Percentiles rank a stretch among this genome's conserved stretches.
Conservation (phyloP, 805 yeast species). For the Cyberlindnera euphorbiiphila region DNA sequence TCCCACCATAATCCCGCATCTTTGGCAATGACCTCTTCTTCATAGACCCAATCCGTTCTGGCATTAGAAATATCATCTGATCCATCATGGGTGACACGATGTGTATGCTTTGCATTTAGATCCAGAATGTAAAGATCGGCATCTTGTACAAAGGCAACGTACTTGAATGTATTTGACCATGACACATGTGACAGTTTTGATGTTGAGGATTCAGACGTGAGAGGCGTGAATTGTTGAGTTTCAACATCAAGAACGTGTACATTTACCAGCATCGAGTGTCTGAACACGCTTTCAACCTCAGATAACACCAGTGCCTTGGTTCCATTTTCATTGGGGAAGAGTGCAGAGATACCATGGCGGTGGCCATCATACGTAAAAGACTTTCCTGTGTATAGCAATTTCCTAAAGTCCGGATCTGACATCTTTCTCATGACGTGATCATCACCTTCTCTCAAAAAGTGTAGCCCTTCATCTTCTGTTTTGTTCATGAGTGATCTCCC, state of each 20-base stretch:
- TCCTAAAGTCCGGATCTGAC: slow-evolving; percentile 23
- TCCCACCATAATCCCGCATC: slow-evolving; percentile 74
- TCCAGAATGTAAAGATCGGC: slow-evolving; percentile 52
- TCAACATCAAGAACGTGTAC: slow-evolving; percentile 60
- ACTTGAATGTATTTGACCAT: slow-evolving; percentile 60
- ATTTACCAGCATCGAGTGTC: slow-evolving; percentile 62
- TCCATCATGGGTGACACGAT: slow-evolving; percentile 44
- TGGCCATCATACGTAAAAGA: slow-evolving; percentile 41
- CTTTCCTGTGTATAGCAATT: slow-evolving; percentile 26
- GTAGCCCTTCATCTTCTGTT: slow-evolving; percentile 43
- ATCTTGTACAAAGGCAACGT: slow-evolving; percentile 51
- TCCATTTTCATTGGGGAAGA: slow-evolving; percentile 42
- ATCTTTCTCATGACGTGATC: slow-evolving; percentile 31
- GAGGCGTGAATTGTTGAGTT: slow-evolving; percentile 31
- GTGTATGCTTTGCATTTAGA: slow-evolving; percentile 18
- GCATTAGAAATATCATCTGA: slow-evolving; percentile 53
- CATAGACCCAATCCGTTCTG: slow-evolving; percentile 80
- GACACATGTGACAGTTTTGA: slow-evolving; percentile 39
- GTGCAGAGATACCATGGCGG: slow-evolving; percentile 36
- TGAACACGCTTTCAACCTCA: slow-evolving; percentile 47
- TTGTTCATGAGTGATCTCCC: slow-evolving; percentile 16
- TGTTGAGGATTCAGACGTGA: slow-evolving; percentile 23
- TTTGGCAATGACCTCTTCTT: slow-evolving; percentile 64
- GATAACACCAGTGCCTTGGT: slow-evolving; percentile 54
- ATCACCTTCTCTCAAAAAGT: slow-evolving; percentile 24